A percentile compares a stretch with the other conserved stretches of the same genome.
These are phyloP conservation scores for Pestalotiopsis sp. DNA, from an alignment of 2,329 filamentous ascomycete species.

Conservation along the genomic window DNA sequence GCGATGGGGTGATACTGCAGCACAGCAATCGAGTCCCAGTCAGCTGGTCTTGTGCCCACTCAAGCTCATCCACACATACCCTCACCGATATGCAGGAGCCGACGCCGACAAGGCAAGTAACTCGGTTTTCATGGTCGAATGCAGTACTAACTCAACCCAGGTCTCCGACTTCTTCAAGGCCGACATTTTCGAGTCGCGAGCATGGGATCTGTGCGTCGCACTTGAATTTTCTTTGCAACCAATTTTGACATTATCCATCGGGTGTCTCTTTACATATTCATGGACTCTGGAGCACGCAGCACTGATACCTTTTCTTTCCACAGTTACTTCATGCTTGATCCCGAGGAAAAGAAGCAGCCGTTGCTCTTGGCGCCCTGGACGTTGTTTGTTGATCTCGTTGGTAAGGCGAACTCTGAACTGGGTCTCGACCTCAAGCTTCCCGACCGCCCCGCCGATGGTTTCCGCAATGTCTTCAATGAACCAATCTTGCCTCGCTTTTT, in stretches of 20 bases:
- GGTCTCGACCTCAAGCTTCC: conserved; percentile 59
- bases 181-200: conserved; percentile 56
- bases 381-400: conserved; percentile 66
- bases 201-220: conserved; percentile 74
- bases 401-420: conserved; percentile 62
- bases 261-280: neutral
- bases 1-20: no score
- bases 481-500: conserved; percentile 64
- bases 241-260: neutral
- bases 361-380: conserved; percentile 66
- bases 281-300: neutral
- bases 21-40: no score
- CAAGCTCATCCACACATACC: conserved; percentile 2
- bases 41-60: neutral
- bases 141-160: conserved; percentile 24
- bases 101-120: neutral
- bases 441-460: conserved; percentile 47
- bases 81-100: neutral
- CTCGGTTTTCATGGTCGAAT: neutral
- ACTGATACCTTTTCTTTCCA: neutral
- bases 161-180: conserved; percentile 53
- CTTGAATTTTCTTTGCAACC: neutral
- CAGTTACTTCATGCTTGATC: conserved; percentile 58
- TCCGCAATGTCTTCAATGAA: conserved; percentile 62
- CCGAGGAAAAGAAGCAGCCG: conserved; percentile 38